Percentiles rank a stretch among this genome's conserved stretches.
These are phyloP conservation scores for Myxozyma kluyveri DNA, from an alignment of 805 yeast genomes.

Conservation along the genomic window DNA sequence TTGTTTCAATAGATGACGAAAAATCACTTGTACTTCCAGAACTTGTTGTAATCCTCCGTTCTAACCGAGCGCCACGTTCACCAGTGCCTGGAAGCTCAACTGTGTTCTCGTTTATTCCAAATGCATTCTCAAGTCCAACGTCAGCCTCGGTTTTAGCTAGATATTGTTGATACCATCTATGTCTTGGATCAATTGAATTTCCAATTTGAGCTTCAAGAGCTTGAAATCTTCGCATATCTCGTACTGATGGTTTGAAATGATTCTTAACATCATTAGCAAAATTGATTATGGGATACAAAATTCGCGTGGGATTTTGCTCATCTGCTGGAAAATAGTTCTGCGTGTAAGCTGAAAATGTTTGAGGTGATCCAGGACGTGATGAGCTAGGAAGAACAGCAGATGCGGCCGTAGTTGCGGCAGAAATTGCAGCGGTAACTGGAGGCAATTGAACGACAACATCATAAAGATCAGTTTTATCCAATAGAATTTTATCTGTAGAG, in stretches of 20 bases:
- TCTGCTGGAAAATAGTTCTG: background rate
- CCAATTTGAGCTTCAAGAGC: constrained; percentile 26
- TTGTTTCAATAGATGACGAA: constrained; percentile 1
- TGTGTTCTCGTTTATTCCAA: background rate
- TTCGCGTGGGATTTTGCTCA: background rate
- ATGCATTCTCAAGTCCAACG: background rate
- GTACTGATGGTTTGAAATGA: constrained; percentile 15
- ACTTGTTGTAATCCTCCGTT: constrained; percentile 15
- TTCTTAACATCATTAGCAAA: constrained; percentile 5
- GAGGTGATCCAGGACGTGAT: constrained; percentile 21
- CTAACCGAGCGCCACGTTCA: constrained; percentile 1
- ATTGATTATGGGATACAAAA: constrained; percentile 17
- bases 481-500: constrained; percentile 25
- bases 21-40: constrained; percentile 12
- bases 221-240: constrained; percentile 29
- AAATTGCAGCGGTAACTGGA: constrained; percentile 15
- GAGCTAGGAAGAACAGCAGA: background rate
- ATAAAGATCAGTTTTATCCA: constrained; percentile 16
- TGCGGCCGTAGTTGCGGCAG: constrained; percentile 23
- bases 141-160: background rate
- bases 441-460: constrained; percentile 24
- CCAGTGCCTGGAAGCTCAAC: constrained; percentile 4
- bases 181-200: constrained; percentile 26
- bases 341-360: constrained; percentile 1
- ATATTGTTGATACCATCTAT: constrained; percentile 21